Base-by-base conservation (phyloP, 495 filamentous ascomycete species). In the Xylaria nigripes region DNA sequence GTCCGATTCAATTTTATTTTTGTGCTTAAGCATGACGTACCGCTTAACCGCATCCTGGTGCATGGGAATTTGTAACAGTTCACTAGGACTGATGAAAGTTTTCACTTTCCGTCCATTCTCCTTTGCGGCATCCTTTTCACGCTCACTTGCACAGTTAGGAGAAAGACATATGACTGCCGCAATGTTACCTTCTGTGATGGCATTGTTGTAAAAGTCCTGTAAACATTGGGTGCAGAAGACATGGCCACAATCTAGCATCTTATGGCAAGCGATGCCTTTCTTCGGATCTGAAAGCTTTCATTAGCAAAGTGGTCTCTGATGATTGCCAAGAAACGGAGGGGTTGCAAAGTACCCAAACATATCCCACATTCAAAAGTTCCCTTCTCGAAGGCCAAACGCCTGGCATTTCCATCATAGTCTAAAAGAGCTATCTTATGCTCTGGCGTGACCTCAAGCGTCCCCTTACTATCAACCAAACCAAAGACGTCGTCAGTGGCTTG, bases 291-390 rank as follows among this genome's bases (percentile, higher is more conserved):
- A n/a, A 18, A n/a, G 16, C n/a, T 6, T 7, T 29, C 5, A 50
- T 74, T 60, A 75, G 67, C 38, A 32, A 30, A 36, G 21, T 15
- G 12, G 21, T 48, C 16, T 16, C 22, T 32, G n/a, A 27, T 55
- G 5, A 13, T 51, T 48, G 29, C 16, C 4, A 44, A 24, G 13
- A 15, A 6, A 18, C 41, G 15, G 15, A 19, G n/a, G 22, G n/a
- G 27, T 30, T 30, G 27, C 6, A 50, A 6, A 67, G 45, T 70
- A 78, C 77, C 74, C 34, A 94, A 73, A 66, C 93, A 98, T 10
- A 98, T 81, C 0, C 86, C 88, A 61, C 93, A 98, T 41, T 93
- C 84, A 60, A 90, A 96, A 0, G 90, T 95, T 50, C 83, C 87
- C 50, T 82, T 79, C 54, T 91, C 84, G 57, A 96, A 98, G 13